Evolutionary conservation across 257 asterid genomes (phyloP), one percentile per base, ranked within the genome.

Genomic region (Handroanthus guayacan): DNA sequence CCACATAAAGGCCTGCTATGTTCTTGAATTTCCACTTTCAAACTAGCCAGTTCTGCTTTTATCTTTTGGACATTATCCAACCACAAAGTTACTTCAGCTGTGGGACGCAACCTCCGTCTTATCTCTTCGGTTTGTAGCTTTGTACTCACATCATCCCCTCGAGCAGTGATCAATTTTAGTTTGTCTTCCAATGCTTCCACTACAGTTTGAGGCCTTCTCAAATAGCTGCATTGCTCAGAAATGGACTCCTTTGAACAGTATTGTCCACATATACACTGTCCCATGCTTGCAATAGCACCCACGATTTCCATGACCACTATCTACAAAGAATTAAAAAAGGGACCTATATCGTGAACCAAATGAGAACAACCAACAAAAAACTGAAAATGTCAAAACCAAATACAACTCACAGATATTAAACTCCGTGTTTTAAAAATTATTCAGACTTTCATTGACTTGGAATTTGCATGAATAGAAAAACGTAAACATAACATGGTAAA

Each of bases 71-170:
- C 80, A 18, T 74, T 78, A 56, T 66, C 61, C 13, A 82, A 72
- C 85, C 85, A 78, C 16, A 82, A 47, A 3, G 38, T 68, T 11
- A 78, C 82, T 74, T 82, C 83, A 25, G 78, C 83, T 44, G 57
- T 78, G 14, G 85, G 80, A 11, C 74, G 71, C 80, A 68, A 67
- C 13, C 78, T 80, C 3, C 38, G 77, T 9, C 9, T 8, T 39
- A 69, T 34, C 48, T 62, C 63, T 54, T 47, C 74, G 52, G 44
- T 7, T 9, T 34, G 31, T 34, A 82, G 4, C 80, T 7, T 54
- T 36, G 60, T 51, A 17, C 10, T 74, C 1, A 74, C 13, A 69
- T 78, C 85, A 34, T 72, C 72, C 39, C 74, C 83, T 39, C 80
- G 63, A 55, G 85, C 85, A 44, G 12, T 14, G 18, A 82, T 80